Conservation (phyloP, 352 stramenopile species). For the Globisporangium yorkense region DNA sequence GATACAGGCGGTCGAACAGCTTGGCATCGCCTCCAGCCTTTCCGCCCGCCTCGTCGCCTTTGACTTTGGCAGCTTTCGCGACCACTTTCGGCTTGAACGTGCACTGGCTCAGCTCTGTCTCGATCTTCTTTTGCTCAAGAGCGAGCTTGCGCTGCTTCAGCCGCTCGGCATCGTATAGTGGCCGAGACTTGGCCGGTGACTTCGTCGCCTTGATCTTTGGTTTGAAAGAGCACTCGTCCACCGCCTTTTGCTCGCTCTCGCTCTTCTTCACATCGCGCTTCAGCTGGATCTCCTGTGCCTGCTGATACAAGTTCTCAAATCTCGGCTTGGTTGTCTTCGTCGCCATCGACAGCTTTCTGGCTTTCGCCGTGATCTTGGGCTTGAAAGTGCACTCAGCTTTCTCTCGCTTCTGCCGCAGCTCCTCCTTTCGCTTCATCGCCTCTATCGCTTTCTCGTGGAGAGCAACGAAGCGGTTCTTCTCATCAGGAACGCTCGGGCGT, state of each 20-base stretch:
- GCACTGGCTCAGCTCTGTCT: conserved; percentile 54
- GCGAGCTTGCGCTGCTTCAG: conserved; percentile 64
- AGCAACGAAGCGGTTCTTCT: conserved; percentile 30
- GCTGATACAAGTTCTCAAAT: conserved; percentile 74
- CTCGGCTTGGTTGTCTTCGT: conserved; percentile 27
- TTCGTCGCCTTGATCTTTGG: conserved; percentile 67
- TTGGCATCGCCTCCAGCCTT: conserved; percentile 12
- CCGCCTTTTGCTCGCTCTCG: conserved; percentile 42
- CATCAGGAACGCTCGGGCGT: conserved; percentile 28
- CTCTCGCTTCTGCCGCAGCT: conserved; percentile 45
- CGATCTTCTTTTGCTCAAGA: conserved; percentile 68
- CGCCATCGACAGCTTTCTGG: conserved; percentile 38
- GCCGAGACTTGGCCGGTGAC: conserved; percentile 42
- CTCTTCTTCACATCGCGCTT: conserved; percentile 68
- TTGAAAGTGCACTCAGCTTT: conserved; percentile 56
- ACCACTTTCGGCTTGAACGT: conserved; percentile 66
- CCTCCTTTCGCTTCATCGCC: conserved; percentile 41
- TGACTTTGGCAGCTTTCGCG: conserved; percentile 34
- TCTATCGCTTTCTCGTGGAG: conserved; percentile 59
- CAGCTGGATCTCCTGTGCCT: conserved; percentile 55
- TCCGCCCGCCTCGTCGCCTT: conserved; percentile 19
- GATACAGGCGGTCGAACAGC: conserved; percentile 71
- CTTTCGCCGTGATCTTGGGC: conserved; percentile 58
- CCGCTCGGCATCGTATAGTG: conserved; percentile 66
- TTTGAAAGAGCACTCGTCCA: conserved; percentile 72